Percentiles rank a stretch among this genome's conserved stretches.
Evolutionary conservation across 805 yeast species (phyloP).

Genomic region (Schizosaccharomyces japonicus): DNA sequence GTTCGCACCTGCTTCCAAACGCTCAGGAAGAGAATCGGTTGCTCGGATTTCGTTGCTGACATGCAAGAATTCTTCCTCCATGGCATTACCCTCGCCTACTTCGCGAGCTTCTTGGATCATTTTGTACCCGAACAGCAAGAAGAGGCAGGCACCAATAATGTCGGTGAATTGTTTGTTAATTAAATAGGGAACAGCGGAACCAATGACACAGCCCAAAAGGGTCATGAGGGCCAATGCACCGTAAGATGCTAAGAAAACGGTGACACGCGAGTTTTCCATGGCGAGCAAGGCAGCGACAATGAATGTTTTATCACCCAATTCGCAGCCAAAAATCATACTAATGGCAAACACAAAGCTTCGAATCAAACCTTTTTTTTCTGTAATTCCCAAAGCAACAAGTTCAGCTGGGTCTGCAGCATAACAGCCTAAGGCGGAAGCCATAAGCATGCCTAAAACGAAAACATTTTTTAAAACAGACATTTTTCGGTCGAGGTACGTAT

Average conservation of each 20-base stretch:
- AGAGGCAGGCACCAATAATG: slow-evolving; percentile 55
- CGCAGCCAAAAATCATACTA: slow-evolving; percentile 84
- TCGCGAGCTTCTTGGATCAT: slow-evolving; percentile 57
- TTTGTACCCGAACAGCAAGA: slow-evolving; percentile 48
- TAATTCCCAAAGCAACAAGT: no score
- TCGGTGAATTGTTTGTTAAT: slow-evolving; percentile 62
- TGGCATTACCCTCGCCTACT: slow-evolving; percentile 60
- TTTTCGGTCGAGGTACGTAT: no score
- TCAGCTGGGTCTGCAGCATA: no score
- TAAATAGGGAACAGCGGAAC: slow-evolving; percentile 70
- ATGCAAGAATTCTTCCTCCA: slow-evolving; percentile 85
- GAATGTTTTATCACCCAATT: slow-evolving; percentile 92
- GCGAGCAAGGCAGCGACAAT: slow-evolving; percentile 94
- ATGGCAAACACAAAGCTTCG: slow-evolving; percentile 41
- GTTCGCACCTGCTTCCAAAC: slow-evolving; percentile 6
- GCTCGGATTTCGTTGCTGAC: slow-evolving; percentile 81
- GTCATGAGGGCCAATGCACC: slow-evolving; percentile 77
- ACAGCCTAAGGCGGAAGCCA: no score
- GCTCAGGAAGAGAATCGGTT: slow-evolving; percentile 17
- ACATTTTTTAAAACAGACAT: no score
- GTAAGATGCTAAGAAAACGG: slow-evolving; percentile 78
- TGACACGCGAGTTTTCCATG: slow-evolving; percentile 63
- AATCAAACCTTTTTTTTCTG: slow-evolving; percentile 23
- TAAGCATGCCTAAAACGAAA: no score
- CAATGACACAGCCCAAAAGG: slow-evolving; percentile 66